phyloP scores from a whole-genome alignment of 108 stramenopile genomes.

The Nitzschia sp. region DNA sequence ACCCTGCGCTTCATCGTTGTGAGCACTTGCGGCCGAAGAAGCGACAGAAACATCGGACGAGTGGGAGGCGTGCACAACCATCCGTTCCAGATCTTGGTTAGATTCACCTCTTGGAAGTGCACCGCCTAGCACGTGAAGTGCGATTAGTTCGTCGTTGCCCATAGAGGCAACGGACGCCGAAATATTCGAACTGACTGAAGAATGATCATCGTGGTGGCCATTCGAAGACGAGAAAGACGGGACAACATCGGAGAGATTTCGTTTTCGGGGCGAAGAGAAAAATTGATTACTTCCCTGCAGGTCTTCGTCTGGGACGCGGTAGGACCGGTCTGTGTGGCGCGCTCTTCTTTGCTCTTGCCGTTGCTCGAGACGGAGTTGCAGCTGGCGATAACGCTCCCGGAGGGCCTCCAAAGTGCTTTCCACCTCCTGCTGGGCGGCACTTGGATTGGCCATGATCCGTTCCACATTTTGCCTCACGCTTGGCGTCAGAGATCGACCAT shows the following conservation, averaged over 20 bases:
- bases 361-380: conserved; percentile 53
- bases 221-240: neutral
- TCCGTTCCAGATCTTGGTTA: neutral
- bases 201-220: conserved; percentile 14
- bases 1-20: neutral
- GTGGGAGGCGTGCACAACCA: neutral
- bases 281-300: neutral
- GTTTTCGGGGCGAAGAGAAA: neutral
- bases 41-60: neutral
- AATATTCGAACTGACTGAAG: conserved; percentile 22
- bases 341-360: conserved; percentile 4
- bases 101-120: conserved; percentile 33
- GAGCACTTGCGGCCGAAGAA: neutral
- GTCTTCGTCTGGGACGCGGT: neutral
- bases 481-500: conserved; percentile 15
- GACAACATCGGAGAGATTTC: neutral
- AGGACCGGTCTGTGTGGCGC: neutral
- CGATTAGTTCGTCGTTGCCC: conserved; percentile 57
- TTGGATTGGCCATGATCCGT: conserved; percentile 61
- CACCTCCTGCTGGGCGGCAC: conserved; percentile 57
- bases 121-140: conserved; percentile 48
- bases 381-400: conserved; percentile 49
- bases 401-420: conserved; percentile 56
- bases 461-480: conserved; percentile 43
- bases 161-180: conserved; percentile 23